phyloP scores from a whole-genome alignment of 441 rosid genomes.

The Capsella rubella region DNA sequence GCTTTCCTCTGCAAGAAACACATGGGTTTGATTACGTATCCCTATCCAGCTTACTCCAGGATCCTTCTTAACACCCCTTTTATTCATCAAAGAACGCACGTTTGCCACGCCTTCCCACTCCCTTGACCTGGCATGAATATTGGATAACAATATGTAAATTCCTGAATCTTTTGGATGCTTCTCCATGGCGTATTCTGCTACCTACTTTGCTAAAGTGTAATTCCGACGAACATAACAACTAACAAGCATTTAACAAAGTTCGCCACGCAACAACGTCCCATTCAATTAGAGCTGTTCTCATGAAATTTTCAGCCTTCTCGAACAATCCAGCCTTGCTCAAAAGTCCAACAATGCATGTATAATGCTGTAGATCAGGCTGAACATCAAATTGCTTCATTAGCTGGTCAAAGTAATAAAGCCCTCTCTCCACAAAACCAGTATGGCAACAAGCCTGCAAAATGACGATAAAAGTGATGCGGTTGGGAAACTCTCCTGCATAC shows the following conservation, averaged over 20 bases:
- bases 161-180: conserved; percentile 61
- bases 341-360: conserved; percentile 77
- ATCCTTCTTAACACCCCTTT: conserved; percentile 75
- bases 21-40: conserved; percentile 55
- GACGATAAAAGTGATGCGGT: conserved; percentile 77
- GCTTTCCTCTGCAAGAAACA: conserved; percentile 70
- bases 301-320: conserved; percentile 63
- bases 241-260: conserved; percentile 73
- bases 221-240: conserved; percentile 62
- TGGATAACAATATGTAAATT: conserved; percentile 49
- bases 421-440: conserved; percentile 63
- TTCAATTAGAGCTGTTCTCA: conserved; percentile 67
- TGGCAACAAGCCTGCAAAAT: conserved; percentile 83
- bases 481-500: conserved; percentile 62
- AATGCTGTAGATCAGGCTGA: conserved; percentile 75
- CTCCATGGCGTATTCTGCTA: conserved; percentile 56
- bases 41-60: conserved; percentile 95
- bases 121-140: conserved; percentile 69
- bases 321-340: conserved; percentile 78
- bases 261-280: conserved; percentile 89
- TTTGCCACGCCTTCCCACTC: conserved; percentile 76
- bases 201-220: conserved; percentile 58
- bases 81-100: conserved; percentile 70
- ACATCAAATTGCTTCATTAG: conserved; percentile 60
- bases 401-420: conserved; percentile 62